A percentile compares a stretch with the other conserved stretches of the same genome.
Conservation (phyloP, 202 grass and related monocot genomes). For the Schoenoplectus tabernaemontani region DNA sequence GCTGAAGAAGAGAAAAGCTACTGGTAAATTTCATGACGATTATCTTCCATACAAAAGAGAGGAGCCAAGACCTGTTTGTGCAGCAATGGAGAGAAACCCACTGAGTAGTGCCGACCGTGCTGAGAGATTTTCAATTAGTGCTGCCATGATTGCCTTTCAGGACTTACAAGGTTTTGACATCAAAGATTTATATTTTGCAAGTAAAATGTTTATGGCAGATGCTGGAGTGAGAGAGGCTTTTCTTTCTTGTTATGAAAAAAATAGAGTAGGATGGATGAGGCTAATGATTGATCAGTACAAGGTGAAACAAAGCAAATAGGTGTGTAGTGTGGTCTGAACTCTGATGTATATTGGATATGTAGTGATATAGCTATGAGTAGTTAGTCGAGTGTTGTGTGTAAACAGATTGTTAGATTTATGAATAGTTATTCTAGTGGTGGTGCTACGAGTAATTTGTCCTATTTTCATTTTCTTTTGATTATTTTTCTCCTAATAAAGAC, state of each 20-base stretch:
- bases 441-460: neutral
- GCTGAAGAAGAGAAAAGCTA: neutral
- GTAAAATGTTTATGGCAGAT: constrained; percentile 13
- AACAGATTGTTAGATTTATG: neutral
- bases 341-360: neutral
- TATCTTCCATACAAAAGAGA: neutral
- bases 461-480: neutral
- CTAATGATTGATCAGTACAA: constrained; percentile 12
- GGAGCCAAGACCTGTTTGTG: neutral
- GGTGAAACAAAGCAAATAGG: neutral
- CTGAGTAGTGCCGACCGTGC: neutral
- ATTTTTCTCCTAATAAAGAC: neutral
- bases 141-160: constrained; percentile 1
- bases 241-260: neutral
- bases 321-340: neutral
- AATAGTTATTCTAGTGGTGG: neutral
- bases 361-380: neutral
- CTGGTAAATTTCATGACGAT: neutral
- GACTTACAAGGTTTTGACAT: neutral
- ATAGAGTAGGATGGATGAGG: neutral
- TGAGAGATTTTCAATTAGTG: constrained; percentile 2
- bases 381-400: neutral
- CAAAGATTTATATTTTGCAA: neutral
- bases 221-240: neutral
- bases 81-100: neutral